These are phyloP conservation scores for Ramaria sp. DNA, from an alignment of 768 basidiomycete genomes.

Conservation along the genomic window DNA sequence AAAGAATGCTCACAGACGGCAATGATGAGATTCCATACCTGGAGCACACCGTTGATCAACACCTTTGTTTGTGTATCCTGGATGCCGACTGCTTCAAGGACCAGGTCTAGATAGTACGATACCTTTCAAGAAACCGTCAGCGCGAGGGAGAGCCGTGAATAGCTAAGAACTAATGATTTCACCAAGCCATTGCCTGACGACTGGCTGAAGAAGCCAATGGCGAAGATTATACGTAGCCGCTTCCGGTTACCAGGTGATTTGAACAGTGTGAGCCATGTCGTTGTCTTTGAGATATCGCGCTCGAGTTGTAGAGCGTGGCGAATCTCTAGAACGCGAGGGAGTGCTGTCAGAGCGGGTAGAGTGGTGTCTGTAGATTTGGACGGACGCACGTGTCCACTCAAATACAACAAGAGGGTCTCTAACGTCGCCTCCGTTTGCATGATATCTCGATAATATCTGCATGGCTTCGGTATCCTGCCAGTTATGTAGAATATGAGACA, in stretches of 20 bases:
- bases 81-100: conserved; percentile 57
- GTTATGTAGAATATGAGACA: neutral
- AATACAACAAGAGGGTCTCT: conserved; percentile 44
- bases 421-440: conserved; percentile 51
- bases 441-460: conserved; percentile 55
- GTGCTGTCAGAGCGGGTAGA: neutral
- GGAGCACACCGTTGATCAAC: conserved; percentile 51
- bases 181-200: conserved; percentile 33
- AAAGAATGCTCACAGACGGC: conserved; percentile 22
- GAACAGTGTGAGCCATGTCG: conserved; percentile 44
- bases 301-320: conserved; percentile 57
- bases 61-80: conserved; percentile 40
- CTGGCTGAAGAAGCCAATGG: conserved; percentile 60
- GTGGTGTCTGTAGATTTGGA: neutral
- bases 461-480: conserved; percentile 49
- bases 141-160: neutral
- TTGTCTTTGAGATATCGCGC: conserved; percentile 37
- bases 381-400: conserved; percentile 33
- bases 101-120: conserved; percentile 63
- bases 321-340: conserved; percentile 30
- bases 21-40: conserved; percentile 56
- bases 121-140: conserved; percentile 33
- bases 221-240: conserved; percentile 58
- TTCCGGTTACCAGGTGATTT: conserved; percentile 55
- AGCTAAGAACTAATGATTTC: neutral